A percentile compares a stretch with the other conserved stretches of the same genome.
Evolutionary conservation across 208 protist species (phyloP).

Genomic region (Leishmania martiniquensis): DNA sequence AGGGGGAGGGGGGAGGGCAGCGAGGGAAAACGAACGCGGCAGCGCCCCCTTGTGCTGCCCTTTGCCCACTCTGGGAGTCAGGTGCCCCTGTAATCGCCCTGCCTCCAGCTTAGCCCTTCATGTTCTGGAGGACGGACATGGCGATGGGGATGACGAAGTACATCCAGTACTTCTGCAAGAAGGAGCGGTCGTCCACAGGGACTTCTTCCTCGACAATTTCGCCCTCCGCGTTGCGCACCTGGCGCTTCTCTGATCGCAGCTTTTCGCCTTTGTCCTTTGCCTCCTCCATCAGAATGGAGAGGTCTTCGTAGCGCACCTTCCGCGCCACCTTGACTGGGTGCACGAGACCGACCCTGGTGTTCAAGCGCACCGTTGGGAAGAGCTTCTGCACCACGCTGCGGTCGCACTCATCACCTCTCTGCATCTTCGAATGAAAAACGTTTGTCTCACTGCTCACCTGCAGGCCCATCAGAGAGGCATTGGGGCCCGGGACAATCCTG

Average conservation of each 20-base stretch:
- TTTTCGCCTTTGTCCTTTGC: conserved; percentile 32
- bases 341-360: conserved; percentile 47
- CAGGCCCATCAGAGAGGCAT: conserved; percentile 61
- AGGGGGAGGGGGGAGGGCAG: too few species aligned
- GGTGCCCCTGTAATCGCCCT: background rate
- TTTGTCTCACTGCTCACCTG: conserved; percentile 83
- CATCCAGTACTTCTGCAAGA: conserved; percentile 92
- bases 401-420: conserved; percentile 86
- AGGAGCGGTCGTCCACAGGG: conserved; percentile 70
- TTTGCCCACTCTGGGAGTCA: background rate
- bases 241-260: conserved; percentile 38
- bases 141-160: conserved; percentile 71
- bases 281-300: conserved; percentile 38
- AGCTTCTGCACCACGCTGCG: conserved; percentile 73
- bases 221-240: conserved; percentile 52
- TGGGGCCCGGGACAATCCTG: conserved; percentile 55
- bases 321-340: conserved; percentile 34
- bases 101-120: conserved; percentile 34
- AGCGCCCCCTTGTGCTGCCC: background rate
- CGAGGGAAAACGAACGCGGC: background rate
- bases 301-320: conserved; percentile 77
- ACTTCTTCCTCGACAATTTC: conserved; percentile 73
- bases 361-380: conserved; percentile 75
- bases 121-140: conserved; percentile 68
- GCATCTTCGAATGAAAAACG: conserved; percentile 88